These are phyloP conservation scores for Pleurotus ostreatus DNA, from an alignment of 768 basidiomycete genomes.

Conservation along the genomic window DNA sequence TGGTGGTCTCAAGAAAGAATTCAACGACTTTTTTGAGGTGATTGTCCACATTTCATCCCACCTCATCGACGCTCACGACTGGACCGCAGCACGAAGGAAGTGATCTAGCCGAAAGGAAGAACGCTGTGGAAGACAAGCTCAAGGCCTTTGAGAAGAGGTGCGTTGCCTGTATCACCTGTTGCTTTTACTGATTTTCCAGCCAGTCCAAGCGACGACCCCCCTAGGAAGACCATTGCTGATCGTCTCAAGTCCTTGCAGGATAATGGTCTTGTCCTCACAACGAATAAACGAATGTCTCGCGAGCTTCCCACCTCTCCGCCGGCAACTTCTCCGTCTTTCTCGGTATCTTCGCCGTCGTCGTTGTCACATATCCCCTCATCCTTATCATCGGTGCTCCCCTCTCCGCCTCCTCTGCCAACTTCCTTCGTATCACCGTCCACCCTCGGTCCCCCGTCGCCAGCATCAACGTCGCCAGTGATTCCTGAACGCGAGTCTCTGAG, in stretches of 20 bases:
- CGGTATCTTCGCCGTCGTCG: slow-evolving; percentile 18
- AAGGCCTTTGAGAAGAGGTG: slow-evolving; percentile 36
- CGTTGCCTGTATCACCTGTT: slow-evolving; percentile 12
- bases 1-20: slow-evolving; percentile 58
- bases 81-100: slow-evolving; percentile 27
- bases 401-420: slow-evolving; percentile 26
- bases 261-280: slow-evolving; percentile 60
- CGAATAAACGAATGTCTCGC: slow-evolving; percentile 53
- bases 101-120: slow-evolving; percentile 34
- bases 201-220: slow-evolving; percentile 25
- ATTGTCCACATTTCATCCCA: slow-evolving; percentile 18
- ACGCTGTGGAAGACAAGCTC: slow-evolving; percentile 42
- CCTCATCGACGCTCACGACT: slow-evolving; percentile 6
- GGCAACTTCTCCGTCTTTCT: slow-evolving; percentile 31
- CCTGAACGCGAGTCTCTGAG: slow-evolving; percentile 23
- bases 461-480: slow-evolving; percentile 47
- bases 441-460: slow-evolving; percentile 74
- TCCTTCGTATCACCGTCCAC: slow-evolving; percentile 66
- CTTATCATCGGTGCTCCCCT: slow-evolving; percentile 13
- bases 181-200: slow-evolving; percentile 9
- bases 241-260: slow-evolving; percentile 72
- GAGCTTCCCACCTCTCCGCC: slow-evolving; percentile 43
- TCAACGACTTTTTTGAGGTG: slow-evolving; percentile 64
- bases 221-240: slow-evolving; percentile 65
- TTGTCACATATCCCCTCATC: slow-evolving; percentile 17